A percentile compares a stretch with the other conserved stretches of the same genome.
phyloP scores from a whole-genome alignment of 768 basidiomycete genomes.

The Clavaria fumosa region DNA sequence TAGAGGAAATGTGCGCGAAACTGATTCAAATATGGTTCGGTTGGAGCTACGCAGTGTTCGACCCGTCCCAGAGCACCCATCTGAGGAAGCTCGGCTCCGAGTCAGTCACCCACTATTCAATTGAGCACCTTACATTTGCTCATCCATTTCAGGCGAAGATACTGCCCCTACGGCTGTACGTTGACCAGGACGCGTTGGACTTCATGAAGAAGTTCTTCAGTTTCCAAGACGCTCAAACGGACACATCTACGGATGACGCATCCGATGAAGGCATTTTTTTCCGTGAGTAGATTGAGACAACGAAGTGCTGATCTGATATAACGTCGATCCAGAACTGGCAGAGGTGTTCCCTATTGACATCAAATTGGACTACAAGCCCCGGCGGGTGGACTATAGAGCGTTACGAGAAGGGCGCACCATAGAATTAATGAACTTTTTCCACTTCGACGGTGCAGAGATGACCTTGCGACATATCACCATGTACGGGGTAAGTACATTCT shows the following conservation, averaged over 20 bases:
- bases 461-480: slow-evolving; percentile 86
- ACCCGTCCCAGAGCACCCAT: slow-evolving; percentile 49
- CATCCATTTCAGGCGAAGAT: slow-evolving; percentile 56
- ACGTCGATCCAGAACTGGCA: slow-evolving; percentile 50
- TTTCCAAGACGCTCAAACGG: slow-evolving; percentile 52
- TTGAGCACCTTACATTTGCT: background rate
- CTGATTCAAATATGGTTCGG: slow-evolving; percentile 86
- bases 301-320: background rate
- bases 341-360: slow-evolving; percentile 92
- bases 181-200: slow-evolving; percentile 97
- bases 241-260: slow-evolving; percentile 18
- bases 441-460: slow-evolving; percentile 98
- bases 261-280: slow-evolving; percentile 48
- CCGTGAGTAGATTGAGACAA: slow-evolving; percentile 32
- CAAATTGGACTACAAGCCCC: slow-evolving; percentile 96
- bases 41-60: slow-evolving; percentile 63
- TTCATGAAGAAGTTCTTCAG: slow-evolving; percentile 95
- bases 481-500: slow-evolving; percentile 55
- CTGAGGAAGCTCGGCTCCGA: slow-evolving; percentile 65
- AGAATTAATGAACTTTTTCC: slow-evolving; percentile 99
- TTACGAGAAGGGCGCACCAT: slow-evolving; percentile 83
- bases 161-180: slow-evolving; percentile 78
- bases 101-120: slow-evolving; percentile 29
- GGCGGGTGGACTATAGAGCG: slow-evolving; percentile 88
- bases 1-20: slow-evolving; percentile 78